These are phyloP conservation scores for Epichloe hybrida DNA, from an alignment of 2,329 filamentous ascomycete species.

Conservation along the genomic window DNA sequence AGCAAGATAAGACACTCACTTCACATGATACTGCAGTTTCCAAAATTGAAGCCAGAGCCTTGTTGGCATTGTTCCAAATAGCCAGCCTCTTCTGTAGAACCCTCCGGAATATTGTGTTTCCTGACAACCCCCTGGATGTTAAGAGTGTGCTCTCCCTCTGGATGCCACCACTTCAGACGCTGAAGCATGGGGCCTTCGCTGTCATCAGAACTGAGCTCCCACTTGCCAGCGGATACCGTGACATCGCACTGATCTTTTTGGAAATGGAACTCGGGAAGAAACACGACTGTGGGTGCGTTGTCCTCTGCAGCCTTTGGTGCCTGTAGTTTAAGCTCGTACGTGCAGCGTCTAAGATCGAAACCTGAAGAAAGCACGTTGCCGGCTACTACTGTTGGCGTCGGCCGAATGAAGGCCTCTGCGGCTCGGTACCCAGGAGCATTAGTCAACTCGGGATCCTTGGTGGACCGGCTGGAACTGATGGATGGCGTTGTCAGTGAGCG, in stretches of 20 bases:
- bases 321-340: conserved; percentile 59
- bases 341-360: conserved; percentile 71
- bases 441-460: conserved; percentile 42
- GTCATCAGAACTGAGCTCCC: conserved; percentile 68
- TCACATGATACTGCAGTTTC: conserved; percentile 40
- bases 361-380: conserved; percentile 58
- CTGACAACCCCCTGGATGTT: conserved; percentile 67
- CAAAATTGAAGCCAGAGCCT: conserved; percentile 30
- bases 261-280: conserved; percentile 86
- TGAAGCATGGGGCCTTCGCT: conserved; percentile 58
- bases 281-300: conserved; percentile 64
- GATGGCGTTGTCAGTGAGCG: conserved; percentile 54
- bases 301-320: conserved; percentile 45
- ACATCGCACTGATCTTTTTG: conserved; percentile 60
- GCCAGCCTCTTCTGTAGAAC: conserved; percentile 56
- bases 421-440: conserved; percentile 66
- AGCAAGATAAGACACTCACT: too few species aligned
- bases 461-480: conserved; percentile 44
- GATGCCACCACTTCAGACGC: conserved; percentile 84
- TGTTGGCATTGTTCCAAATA: conserved; percentile 60
- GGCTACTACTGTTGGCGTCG: conserved; percentile 61
- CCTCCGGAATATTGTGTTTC: conserved; percentile 42
- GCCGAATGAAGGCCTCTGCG: conserved; percentile 84
- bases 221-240: conserved; percentile 73
- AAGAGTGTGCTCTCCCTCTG: conserved; percentile 67